A percentile compares a stretch with the other conserved stretches of the same genome.
phyloP scores from a whole-genome alignment of 2,329 filamentous ascomycete genomes.

The Endocalyx cinctus region DNA sequence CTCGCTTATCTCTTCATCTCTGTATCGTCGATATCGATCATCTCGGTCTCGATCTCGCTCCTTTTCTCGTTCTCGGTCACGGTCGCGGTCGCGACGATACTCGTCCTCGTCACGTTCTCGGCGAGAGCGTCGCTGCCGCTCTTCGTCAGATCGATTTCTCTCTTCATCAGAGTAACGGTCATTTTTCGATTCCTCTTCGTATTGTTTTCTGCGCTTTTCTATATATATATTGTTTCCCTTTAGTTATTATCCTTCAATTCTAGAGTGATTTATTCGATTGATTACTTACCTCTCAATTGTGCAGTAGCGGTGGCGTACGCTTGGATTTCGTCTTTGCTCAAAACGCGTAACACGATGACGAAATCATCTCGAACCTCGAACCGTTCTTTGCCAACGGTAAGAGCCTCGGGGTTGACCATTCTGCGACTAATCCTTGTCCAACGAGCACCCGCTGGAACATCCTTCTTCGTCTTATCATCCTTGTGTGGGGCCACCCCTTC shows the following conservation, averaged over 20 bases:
- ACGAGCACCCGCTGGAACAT: conserved; percentile 72
- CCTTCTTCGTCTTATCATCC: conserved; percentile 69
- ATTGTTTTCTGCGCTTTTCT: conserved; percentile 38
- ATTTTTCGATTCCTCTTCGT: conserved; percentile 25
- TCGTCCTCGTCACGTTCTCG: conserved; percentile 27
- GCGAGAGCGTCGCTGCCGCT: conserved; percentile 22
- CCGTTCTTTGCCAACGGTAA: conserved; percentile 81
- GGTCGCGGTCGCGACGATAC: too few relatives aligned
- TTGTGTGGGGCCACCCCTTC: conserved; percentile 94
- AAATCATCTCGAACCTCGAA: conserved; percentile 91
- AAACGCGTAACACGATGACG: conserved; percentile 84
- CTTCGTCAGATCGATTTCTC: conserved; percentile 26
- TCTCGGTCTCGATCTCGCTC: conserved; percentile 16
- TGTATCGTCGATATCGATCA: conserved; percentile 21
- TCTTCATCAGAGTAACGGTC: conserved; percentile 20
- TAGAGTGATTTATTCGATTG: conserved; percentile 39
- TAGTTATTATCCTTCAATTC: conserved; percentile 67
- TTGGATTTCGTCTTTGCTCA: conserved; percentile 87
- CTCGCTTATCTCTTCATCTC: conserved; percentile 16
- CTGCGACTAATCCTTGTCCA: conserved; percentile 92
- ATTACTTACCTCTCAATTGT: conserved; percentile 67
- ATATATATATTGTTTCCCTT: conserved; percentile 3
- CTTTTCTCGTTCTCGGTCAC: neutral
- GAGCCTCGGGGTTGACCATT: conserved; percentile 82
- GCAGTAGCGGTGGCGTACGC: conserved; percentile 77